phyloP scores from a whole-genome alignment of 2,329 filamentous ascomycete species.

The Curvularia sp. region DNA sequence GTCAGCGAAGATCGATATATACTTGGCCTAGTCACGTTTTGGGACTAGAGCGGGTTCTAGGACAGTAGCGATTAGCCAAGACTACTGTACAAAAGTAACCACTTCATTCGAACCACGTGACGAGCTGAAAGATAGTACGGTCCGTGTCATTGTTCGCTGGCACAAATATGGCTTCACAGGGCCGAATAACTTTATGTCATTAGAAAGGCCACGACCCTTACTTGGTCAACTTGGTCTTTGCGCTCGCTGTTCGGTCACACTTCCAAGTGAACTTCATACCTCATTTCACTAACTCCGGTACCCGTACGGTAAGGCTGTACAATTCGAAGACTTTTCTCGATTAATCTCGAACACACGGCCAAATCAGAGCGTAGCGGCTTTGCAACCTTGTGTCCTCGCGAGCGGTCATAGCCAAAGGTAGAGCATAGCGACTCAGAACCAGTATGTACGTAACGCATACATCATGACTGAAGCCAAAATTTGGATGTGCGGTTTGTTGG shows the following conservation, averaged over 20 bases:
- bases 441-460: neutral
- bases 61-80: neutral
- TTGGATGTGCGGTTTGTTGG: neutral
- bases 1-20: neutral
- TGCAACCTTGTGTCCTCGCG: too few relatives aligned
- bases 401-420: too few relatives aligned
- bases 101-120: neutral
- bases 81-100: neutral
- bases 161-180: neutral
- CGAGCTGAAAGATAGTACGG: neutral
- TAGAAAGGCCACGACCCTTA: constrained; percentile 4
- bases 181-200: neutral
- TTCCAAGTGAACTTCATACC: constrained; percentile 12
- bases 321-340: neutral
- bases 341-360: neutral
- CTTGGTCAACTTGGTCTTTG: constrained; percentile 20
- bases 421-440: neutral
- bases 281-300: constrained; percentile 16
- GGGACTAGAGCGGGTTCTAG: neutral
- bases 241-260: constrained; percentile 23
- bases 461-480: neutral
- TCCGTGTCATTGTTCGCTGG: neutral
- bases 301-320: constrained; percentile 15
- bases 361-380: too few relatives aligned
- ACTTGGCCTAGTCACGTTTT: neutral